These are phyloP conservation scores for Tulasnella sp. DNA, from an alignment of 768 basidiomycete species.

Conservation along the genomic window DNA sequence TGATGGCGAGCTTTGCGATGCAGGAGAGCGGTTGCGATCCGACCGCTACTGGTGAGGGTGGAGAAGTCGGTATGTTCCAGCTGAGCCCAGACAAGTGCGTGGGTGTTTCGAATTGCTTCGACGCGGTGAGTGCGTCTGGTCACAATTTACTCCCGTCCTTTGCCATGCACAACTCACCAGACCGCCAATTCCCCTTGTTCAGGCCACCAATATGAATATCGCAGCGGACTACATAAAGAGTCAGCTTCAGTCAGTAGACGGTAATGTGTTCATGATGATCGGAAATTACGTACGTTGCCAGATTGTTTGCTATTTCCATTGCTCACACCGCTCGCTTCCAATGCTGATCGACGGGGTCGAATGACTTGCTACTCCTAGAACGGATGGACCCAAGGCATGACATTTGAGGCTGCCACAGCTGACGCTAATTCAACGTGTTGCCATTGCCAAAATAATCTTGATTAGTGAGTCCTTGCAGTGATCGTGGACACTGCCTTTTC, in stretches of 20 bases:
- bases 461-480: slow-evolving; percentile 47
- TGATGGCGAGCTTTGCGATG: slow-evolving; percentile 80
- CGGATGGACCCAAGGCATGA: slow-evolving; percentile 56
- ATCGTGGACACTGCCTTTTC: too few species aligned
- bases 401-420: slow-evolving; percentile 49
- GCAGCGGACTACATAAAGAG: slow-evolving; percentile 49
- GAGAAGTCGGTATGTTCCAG: slow-evolving; percentile 74
- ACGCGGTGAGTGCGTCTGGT: neutral
- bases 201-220: slow-evolving; percentile 65
- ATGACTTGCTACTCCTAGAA: slow-evolving; percentile 32
- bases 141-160: too few species aligned
- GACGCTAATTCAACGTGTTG: slow-evolving; percentile 46
- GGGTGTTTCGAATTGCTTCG: slow-evolving; percentile 28
- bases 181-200: neutral
- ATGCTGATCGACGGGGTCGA: too few species aligned
- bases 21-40: slow-evolving; percentile 74
- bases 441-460: slow-evolving; percentile 70
- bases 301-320: too few species aligned
- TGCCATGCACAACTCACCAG: too few species aligned
- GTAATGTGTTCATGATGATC: slow-evolving; percentile 46
- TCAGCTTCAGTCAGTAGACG: slow-evolving; percentile 37
- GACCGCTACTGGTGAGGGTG: slow-evolving; percentile 52
- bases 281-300: slow-evolving; percentile 56
- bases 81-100: slow-evolving; percentile 67
- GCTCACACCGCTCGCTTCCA: too few species aligned